phyloP scores from a whole-genome alignment of 108 stramenopile species.

The Ochromonas danica region DNA sequence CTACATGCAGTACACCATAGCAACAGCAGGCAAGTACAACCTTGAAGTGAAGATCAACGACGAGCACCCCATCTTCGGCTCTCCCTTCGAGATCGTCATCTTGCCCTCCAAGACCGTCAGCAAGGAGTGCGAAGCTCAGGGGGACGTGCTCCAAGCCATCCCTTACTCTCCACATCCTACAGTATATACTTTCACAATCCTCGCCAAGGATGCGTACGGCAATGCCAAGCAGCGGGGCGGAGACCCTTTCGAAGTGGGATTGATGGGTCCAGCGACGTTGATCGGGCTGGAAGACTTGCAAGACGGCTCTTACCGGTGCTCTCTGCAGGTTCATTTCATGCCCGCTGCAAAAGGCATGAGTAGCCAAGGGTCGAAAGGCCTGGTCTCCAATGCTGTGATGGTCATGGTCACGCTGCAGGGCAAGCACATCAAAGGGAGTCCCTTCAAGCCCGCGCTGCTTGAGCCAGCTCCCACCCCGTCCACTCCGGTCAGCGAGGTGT shows the following conservation, averaged over 20 bases:
- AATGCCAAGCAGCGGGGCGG: constrained; percentile 23
- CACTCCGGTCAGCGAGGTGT: too few relatives aligned
- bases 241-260: constrained; percentile 31
- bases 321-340: neutral
- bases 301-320: constrained; percentile 7
- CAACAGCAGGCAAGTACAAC: neutral
- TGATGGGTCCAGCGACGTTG: constrained; percentile 29
- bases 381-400: too few relatives aligned
- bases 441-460: neutral
- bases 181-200: neutral
- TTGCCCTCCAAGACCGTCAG: constrained; percentile 16
- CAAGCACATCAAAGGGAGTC: constrained; percentile 11
- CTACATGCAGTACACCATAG: neutral
- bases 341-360: too few relatives aligned
- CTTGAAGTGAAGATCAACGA: constrained; percentile 4
- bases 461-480: neutral
- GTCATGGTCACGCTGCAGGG: constrained; percentile 28
- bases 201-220: constrained; percentile 3
- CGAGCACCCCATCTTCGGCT: constrained; percentile 30
- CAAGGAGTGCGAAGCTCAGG: neutral
- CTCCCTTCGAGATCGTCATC: constrained; percentile 25
- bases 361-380: too few relatives aligned
- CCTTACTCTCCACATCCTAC: neutral
- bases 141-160: neutral
- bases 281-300: neutral